Base-by-base conservation (phyloP, 2,329 filamentous ascomycete genomes). In the Sclerotiophoma versabilis region DNA sequence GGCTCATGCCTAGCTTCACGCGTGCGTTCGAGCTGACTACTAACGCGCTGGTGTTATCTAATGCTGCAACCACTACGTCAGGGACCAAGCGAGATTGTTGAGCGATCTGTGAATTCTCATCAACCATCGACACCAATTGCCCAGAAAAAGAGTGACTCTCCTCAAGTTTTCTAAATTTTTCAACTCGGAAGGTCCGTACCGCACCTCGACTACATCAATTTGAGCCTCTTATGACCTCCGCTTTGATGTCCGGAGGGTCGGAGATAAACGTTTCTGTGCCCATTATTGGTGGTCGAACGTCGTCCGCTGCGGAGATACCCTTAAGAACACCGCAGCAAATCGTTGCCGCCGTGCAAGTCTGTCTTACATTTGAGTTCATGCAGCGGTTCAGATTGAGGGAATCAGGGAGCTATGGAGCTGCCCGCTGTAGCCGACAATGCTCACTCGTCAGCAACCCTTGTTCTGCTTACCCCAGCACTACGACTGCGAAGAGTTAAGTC, bases 381-480 rank as follows among this genome's bases (percentile, higher is more conserved):
- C 34, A n/a, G 33, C 6, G 19, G 17, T 15, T 11, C 15, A 15
- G 20, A 10, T 14, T 37, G 15, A 33, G n/a, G n/a, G 19, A 8
- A 19, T n/a, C 30, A 17, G 19, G 15, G 19, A 7, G 15, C 30
- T 17, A 19, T n/a, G n/a, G n/a, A n/a, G n/a, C n/a, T n/a, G 15
- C 30, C 7, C 15, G 15, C 15, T n/a, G 6, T 32, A 5, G 4
- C 29, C 29, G 2, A 32, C 12, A 15, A 15, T 3, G 14, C 29
- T n/a, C 29, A n/a, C n/a, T 4, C 29, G 29, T 32, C 29, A 32
- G 30, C 17, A 25, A 25, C 11, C 30, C 29, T 12, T 33, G 25
- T 14, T 34, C 17, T 25, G 42, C 49, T 53, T 42, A 53, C 37
- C 15, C 23, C 30, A 48, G 44, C 44, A 49, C 50, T 48, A 48